Evolutionary conservation across 352 stramenopile genomes (phyloP), one percentile per base, ranked within the genome.

Genomic region (Phytopythium boreale): DNA sequence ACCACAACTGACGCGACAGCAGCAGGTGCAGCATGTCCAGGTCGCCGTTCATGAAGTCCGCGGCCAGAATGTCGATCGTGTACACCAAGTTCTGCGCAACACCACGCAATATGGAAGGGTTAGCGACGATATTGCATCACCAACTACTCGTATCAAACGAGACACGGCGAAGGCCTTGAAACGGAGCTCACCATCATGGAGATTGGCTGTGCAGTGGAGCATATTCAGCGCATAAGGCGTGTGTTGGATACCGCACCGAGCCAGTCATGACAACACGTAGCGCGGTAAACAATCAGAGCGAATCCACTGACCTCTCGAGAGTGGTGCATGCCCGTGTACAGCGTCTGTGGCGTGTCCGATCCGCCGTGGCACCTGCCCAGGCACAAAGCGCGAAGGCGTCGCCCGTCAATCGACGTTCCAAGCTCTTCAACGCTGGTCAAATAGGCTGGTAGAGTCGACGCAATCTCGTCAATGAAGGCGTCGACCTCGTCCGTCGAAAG

Each of bases 321-420:
- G 63, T 95, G 87, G 47, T 95, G 87, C 79, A 95, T 87, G 36
- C 83, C 87, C 12, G 87, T 95, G 63, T 84, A 95, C 2, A 95
- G 77, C 6, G 77, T 69, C 72, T 93, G 83, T 0, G 87, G 84
- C 4, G 74, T 56, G 51, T 65, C 22, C 5, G 31, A 24, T 19
- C 24, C 39, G 0, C 39, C 12, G 17, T 72, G 34, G 46, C 85
- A 95, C 0, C 72, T 74, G 9, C 87, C 87, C 8, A 95, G 26
- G 59, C 87, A 95, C 11, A 95, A 71, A 3, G 85, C 84, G 52
- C 77, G 70, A 5, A 95, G 64, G 22, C 77, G 75, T 24, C 83
- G 77, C 4, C 77, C 79, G 61, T 94, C 75, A 4, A 84, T 68
- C 2, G 87, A 92, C 11, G 43, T 57, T 1, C 87, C 87, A 17